Conservation (phyloP, 768 basidiomycete species). For the Jaapia argillacea region DNA sequence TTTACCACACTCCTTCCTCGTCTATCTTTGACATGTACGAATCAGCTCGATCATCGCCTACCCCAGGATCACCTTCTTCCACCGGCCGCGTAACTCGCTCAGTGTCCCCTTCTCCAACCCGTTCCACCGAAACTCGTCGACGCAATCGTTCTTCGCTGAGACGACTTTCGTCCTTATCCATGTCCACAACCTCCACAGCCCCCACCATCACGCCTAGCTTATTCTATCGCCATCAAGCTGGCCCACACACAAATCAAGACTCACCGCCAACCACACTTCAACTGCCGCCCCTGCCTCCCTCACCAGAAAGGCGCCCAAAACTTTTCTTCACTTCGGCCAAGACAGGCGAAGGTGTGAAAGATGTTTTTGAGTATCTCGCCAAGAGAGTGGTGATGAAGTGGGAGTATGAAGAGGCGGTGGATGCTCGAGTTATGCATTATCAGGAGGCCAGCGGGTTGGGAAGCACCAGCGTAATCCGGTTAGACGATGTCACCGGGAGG, state of each 20-base stretch:
- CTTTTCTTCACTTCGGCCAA: slow-evolving; percentile 74
- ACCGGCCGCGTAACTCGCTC: too few relatives aligned
- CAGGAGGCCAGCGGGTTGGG: slow-evolving; percentile 25
- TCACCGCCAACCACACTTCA: slow-evolving; percentile 8
- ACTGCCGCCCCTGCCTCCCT: slow-evolving; percentile 11
- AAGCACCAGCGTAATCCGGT: too few relatives aligned
- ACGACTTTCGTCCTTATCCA: slow-evolving; percentile 22
- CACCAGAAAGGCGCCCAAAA: slow-evolving; percentile 46
- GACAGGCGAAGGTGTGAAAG: slow-evolving; percentile 60
- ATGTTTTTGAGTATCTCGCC: slow-evolving; percentile 73
- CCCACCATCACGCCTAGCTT: slow-evolving; percentile 53
- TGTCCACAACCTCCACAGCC: slow-evolving; percentile 36
- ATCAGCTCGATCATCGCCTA: slow-evolving; percentile 53
- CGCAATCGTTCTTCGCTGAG: too few relatives aligned
- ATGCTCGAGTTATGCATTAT: slow-evolving; percentile 31
- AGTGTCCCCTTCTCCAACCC: slow-evolving; percentile 8
- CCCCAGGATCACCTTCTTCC: slow-evolving; percentile 21
- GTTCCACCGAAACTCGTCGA: slow-evolving; percentile 12
- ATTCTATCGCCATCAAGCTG: slow-evolving; percentile 28
- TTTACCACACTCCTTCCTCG: slow-evolving; percentile 74
- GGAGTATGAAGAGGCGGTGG: slow-evolving; percentile 57
- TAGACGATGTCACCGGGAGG: too few relatives aligned
- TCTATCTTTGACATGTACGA: slow-evolving; percentile 58
- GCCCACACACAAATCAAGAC: slow-evolving; percentile 9
- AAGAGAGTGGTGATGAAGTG: slow-evolving; percentile 47